Evolutionary conservation across 2,329 filamentous ascomycete species (phyloP).

Genomic region (Purpureocillium takamizusanense): DNA sequence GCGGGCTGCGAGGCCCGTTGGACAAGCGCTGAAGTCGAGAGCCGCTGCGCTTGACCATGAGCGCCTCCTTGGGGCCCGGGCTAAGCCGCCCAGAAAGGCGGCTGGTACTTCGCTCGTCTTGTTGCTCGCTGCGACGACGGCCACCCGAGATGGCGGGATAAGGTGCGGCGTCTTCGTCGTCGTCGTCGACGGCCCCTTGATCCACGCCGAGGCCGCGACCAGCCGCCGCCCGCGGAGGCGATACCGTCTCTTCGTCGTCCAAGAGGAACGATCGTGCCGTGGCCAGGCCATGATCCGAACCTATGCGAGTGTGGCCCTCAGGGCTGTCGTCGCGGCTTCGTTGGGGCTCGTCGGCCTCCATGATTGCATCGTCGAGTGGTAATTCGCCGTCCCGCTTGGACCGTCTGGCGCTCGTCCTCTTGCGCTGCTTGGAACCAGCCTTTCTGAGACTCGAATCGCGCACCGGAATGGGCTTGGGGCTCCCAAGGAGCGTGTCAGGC

Average conservation of each 20-base stretch:
- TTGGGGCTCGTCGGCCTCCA: constrained; percentile 28
- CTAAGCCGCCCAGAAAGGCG: constrained; percentile 39
- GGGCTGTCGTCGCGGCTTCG: constrained; percentile 10
- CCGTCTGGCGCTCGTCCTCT: constrained; percentile 41
- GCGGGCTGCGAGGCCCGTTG: constrained; percentile 32
- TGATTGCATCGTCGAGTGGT: constrained; percentile 28
- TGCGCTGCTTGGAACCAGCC: constrained; percentile 37
- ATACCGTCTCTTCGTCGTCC: constrained; percentile 12
- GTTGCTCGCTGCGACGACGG: constrained; percentile 40
- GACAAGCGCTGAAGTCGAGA: constrained; percentile 52
- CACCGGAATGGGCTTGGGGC: constrained; percentile 49
- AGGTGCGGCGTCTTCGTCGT: constrained; percentile 56
- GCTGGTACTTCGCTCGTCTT: constrained; percentile 32
- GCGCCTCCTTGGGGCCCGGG: constrained; percentile 35
- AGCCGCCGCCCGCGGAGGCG: constrained; percentile 8
- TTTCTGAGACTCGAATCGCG: constrained; percentile 62
- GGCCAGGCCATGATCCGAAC: constrained; percentile 4
- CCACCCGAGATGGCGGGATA: constrained; percentile 60
- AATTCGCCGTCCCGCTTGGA: constrained; percentile 38
- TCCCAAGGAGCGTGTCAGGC: constrained; percentile 16
- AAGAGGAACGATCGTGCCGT: constrained; percentile 12
- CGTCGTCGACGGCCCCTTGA: constrained; percentile 20
- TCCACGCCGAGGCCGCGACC: constrained; percentile 9
- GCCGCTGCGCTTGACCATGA: constrained; percentile 43
- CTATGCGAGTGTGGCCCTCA: constrained; percentile 8